Evolutionary conservation across 108 stramenopile genomes (phyloP), one percentile per base, ranked within the genome.

Genomic region (Cyclotella sp.): DNA sequence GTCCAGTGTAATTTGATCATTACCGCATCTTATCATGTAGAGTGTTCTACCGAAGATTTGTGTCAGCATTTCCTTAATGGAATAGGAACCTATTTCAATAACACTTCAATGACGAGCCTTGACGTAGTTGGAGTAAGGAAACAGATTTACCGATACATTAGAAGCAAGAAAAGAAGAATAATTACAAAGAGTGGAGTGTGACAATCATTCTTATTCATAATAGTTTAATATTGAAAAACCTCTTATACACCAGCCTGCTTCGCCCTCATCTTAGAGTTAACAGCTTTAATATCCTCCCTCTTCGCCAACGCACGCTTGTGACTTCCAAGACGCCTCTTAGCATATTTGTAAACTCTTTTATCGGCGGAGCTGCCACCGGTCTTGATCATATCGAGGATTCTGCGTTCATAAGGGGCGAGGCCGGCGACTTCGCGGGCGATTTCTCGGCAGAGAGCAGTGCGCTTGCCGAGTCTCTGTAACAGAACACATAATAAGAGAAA

Each of bases 321-420:
- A 73, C 91, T 92, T 28, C 99, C 99, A 75, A 99, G 90, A 75
- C 97, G 90, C 75, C 94, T 83, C 97, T 99, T 99, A 90, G 99
- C 98, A 73, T 96, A 98, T 87, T 99, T 99, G 97, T 99, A 99
- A 81, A 98, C 86, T 63, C 98, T 91, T 97, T 99, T 99, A 67
- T 99, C 99, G 19, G 97, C 97, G 54, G 92, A 84, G 49, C 90
- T 89, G 67, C 98, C 98, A 45, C 97, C 97, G 41, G 97, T 96
- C 93, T 98, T 98, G 95, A 99, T 97, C 97, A 99, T 97, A 90
- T 99, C 99, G 60, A 99, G 91, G 75, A 99, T 96, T 58, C 99
- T 88, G 66, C 98, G 96, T 85, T 99, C 99, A 83, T 99, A 99
- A 14, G 99, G 99, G 65, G 96, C 75, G 41, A 99, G 88, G 54